Base-by-base conservation (phyloP, 345 rosid genomes). In the Psidium guajava region DNA sequence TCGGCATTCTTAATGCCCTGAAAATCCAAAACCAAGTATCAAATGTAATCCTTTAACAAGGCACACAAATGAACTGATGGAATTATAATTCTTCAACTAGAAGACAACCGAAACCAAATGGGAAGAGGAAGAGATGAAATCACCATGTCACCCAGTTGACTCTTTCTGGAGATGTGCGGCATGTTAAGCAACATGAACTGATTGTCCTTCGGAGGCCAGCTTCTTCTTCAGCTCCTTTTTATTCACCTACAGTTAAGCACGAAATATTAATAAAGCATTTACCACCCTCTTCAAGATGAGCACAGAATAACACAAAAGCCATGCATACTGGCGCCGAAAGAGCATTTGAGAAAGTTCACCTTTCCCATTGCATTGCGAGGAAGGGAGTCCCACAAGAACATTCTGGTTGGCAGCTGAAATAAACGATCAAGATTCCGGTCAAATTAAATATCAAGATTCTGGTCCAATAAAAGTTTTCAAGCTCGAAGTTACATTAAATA, bases 311-410 rank as follows among this genome's bases (percentile, higher is more conserved):
- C 14, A 81, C 44, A 83, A 83, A 40, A 84, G n/a, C 61, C 54
- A 64, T 13, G 47, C 47, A 69, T 69, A 24, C 25, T 69, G 81
- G 73, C 13, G 2, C n/a, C 27, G 36, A 77, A 86, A 52, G 58
- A 77, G 59, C 64, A 87, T 42, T 69, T 36, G 24, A 69, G 40
- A 28, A 18, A 81, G 24, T 27, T 84, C 81, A 97, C 99, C 99
- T 97, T 97, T 87, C 99, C 99, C 99, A 97, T 97, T 36, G 99
- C 99, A 85, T 97, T 96, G 49, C 99, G 98, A 36, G 99, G 99
- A 61, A 97, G 89, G 12, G 93, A 90, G 55, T 97, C 96, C 99
- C 99, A 96, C 86, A 97, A 82, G 86, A 94, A 89, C 88, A 97
- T 86, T 58, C 90, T 92, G 40, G 98, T 95, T 85, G 99, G 99